Percentiles rank a stretch among this genome's conserved stretches.
phyloP scores from a whole-genome alignment of 257 asterid genomes.

The Forsythia suspensa region DNA sequence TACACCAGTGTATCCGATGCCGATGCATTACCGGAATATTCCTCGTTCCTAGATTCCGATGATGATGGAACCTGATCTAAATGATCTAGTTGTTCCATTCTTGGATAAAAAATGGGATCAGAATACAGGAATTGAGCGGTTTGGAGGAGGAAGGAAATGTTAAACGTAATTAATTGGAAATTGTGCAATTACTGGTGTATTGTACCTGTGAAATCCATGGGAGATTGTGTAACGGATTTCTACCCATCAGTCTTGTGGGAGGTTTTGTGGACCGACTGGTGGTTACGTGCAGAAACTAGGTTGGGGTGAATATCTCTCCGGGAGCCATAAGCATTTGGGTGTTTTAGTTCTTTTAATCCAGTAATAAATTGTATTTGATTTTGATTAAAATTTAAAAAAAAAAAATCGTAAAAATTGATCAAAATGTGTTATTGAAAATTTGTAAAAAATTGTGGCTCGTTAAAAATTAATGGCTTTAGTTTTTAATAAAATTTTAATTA shows the following conservation, averaged over 20 bases:
- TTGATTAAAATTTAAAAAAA: no score
- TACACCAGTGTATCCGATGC: conserved; percentile 9
- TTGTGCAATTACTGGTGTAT: neutral
- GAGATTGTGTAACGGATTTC: neutral
- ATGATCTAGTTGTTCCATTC: neutral
- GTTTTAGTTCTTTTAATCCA: no score
- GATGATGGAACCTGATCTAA: neutral
- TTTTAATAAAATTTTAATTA: no score
- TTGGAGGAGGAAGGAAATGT: neutral
- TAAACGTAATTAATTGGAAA: neutral
- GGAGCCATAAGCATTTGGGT: no score
- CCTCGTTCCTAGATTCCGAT: neutral
- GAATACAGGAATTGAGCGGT: neutral
- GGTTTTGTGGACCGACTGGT: neutral
- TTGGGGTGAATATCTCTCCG: neutral
- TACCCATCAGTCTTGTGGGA: neutral
- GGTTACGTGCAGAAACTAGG: neutral
- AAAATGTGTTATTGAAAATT: no score
- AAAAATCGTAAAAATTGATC: no score
- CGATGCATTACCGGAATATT: conserved; percentile 32
- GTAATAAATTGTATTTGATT: no score
- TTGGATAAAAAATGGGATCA: neutral
- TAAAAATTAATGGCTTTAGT: no score
- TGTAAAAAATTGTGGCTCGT: no score
- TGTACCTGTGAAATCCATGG: neutral